Conservation (phyloP, 1,284 basidiomycete genomes). For the Anthracocystis setariae region DNA sequence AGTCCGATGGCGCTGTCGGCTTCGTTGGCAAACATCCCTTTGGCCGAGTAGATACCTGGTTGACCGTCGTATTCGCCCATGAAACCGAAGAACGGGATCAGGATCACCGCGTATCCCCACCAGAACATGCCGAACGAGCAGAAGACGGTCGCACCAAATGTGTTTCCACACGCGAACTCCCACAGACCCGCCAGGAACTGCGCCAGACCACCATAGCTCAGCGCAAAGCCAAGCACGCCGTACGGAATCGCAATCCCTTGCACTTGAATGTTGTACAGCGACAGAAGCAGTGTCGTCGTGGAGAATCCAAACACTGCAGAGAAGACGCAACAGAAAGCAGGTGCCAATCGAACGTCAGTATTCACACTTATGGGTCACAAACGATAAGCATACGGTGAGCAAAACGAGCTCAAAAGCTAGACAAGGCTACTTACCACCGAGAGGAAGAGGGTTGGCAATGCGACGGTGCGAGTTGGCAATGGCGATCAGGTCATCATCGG, state of each 20-base stretch:
- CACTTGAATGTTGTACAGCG: slow-evolving; percentile 50
- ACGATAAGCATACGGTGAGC: not conserved
- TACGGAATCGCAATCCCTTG: slow-evolving; percentile 44
- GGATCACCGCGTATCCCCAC: slow-evolving; percentile 55
- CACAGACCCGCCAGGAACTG: slow-evolving; percentile 58
- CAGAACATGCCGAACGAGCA: slow-evolving; percentile 52
- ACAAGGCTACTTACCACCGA: slow-evolving; percentile 50
- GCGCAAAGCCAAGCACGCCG: slow-evolving; percentile 36
- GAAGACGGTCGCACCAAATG: slow-evolving; percentile 55
- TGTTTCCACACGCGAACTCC: slow-evolving; percentile 58
- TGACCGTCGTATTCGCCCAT: slow-evolving; percentile 45
- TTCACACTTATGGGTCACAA: too few species aligned
- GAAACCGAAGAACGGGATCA: slow-evolving; percentile 55
- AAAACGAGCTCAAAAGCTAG: too few species aligned
- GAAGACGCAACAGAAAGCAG: not conserved
- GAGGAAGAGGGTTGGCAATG: slow-evolving; percentile 52
- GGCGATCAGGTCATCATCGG: slow-evolving; percentile 52
- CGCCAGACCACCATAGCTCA: slow-evolving; percentile 42
- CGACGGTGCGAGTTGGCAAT: slow-evolving; percentile 46
- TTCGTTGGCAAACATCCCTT: slow-evolving; percentile 28
- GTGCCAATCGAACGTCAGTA: not conserved
- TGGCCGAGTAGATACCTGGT: slow-evolving; percentile 41
- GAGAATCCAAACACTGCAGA: slow-evolving; percentile 38
- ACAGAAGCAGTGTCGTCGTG: slow-evolving; percentile 47
- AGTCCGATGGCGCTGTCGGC: slow-evolving; percentile 39